phyloP scores from a whole-genome alignment of 208 protist genomes.

The Crithidia fasciculata region DNA sequence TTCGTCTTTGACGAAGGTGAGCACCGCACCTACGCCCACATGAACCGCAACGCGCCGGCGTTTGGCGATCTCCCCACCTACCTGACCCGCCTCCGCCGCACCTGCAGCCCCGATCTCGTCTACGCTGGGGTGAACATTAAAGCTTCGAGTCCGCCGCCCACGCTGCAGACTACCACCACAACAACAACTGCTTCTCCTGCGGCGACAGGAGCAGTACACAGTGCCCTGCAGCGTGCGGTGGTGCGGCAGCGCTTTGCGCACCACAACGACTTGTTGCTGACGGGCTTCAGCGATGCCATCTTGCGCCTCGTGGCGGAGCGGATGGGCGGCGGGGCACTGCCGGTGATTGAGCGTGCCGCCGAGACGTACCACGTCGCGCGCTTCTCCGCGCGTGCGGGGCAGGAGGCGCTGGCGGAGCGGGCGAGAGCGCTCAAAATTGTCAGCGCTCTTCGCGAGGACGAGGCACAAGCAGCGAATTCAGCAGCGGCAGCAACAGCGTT shows the following conservation, averaged over 20 bases:
- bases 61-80: slow-evolving; percentile 82
- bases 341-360: slow-evolving; percentile 84
- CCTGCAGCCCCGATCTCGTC: slow-evolving; percentile 87
- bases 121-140: slow-evolving; percentile 84
- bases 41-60: slow-evolving; percentile 65
- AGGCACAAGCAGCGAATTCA: not conserved
- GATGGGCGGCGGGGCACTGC: slow-evolving; percentile 55
- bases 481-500: not conserved
- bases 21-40: slow-evolving; percentile 72
- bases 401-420: slow-evolving; percentile 26
- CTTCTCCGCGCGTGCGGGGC: slow-evolving; percentile 24
- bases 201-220: not conserved
- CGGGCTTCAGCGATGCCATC: slow-evolving; percentile 92
- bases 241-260: slow-evolving; percentile 55
- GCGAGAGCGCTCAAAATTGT: slow-evolving; percentile 36
- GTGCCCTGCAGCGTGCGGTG: slow-evolving; percentile 13
- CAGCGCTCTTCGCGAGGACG: slow-evolving; percentile 17
- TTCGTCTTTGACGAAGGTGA: slow-evolving; percentile 71
- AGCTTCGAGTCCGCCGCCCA: slow-evolving; percentile 9
- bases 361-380: slow-evolving; percentile 75
- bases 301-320: slow-evolving; percentile 93
- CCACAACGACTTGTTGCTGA: slow-evolving; percentile 91
- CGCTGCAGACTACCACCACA: not conserved
- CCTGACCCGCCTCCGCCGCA: slow-evolving; percentile 82
- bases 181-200: not conserved